Evolutionary conservation across 2,329 filamentous ascomycete species (phyloP), one percentile per base, ranked within the genome.

Genomic region (Cordyceps javanica): DNA sequence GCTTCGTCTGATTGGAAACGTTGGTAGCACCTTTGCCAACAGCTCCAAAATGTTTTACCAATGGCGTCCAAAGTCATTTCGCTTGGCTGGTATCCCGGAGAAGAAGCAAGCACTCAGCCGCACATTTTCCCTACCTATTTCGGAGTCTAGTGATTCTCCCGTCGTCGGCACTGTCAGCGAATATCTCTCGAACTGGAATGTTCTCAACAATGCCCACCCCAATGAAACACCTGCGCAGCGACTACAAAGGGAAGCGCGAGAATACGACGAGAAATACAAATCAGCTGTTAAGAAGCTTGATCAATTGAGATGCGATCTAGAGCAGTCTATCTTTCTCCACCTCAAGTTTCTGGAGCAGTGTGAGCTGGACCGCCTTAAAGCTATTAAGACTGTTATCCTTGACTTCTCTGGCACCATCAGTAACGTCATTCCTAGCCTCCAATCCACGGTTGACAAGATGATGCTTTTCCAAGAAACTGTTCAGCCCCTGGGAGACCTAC

Each of bases 401-500:
- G 95, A 99, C 74, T 97, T 99, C 72, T 97, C 93, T 5, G 94
- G 94, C 46, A 91, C 93, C 38, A 90, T 99, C 71, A 93, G 93
- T 79, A 99, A 99, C 68, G 93, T 97, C 66, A 97, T 99, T 62
- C 95, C 94, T 19, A 95, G 90, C 68, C 77, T 99, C 61, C 94
- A 97, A 73, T 93, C 93, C 59, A 91, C 92, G 0, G 91, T 99
- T 25, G 94, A 99, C 75, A 91, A 95, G 70, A 97, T 99, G 92
- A 91, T 99, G 86, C 81, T 99, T 48, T 99, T 95, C 75, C 94
- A 99, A 72, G 94, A 99, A 77, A 97, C 94, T 0, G 90, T 99
- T n/a, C 94, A 97, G 72, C 94, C 94, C 6, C 71, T 86, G 49
- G 89, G 90, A 39, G 94, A 99, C 72, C 77, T 99, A 64, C 84